Evolutionary conservation across 208 protist species (phyloP).

Genomic region (Porcisia deanei): DNA sequence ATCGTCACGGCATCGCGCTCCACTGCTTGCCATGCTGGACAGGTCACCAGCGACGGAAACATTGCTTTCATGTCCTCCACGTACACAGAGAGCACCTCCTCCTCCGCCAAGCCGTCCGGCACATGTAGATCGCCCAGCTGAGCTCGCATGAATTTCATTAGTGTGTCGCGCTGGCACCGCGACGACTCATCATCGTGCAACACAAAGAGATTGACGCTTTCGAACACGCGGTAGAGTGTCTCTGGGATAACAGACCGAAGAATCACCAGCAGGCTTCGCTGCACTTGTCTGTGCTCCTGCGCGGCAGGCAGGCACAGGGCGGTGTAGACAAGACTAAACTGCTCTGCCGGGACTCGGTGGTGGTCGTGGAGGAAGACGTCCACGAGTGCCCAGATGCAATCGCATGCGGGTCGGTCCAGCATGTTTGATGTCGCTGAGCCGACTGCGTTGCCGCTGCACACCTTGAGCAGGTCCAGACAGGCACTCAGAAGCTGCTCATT

Average conservation of each 20-base stretch:
- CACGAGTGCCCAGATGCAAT: constrained; percentile 35
- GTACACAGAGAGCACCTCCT: constrained; percentile 74
- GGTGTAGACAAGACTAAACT: constrained; percentile 80
- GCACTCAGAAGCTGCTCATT: constrained; percentile 73
- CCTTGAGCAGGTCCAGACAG: constrained; percentile 69
- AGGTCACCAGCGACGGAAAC: constrained; percentile 51
- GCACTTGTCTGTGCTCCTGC: constrained; percentile 37
- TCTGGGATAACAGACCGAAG: constrained; percentile 67
- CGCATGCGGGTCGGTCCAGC: constrained; percentile 7
- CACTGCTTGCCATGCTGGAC: constrained; percentile 53
- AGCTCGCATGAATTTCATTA: constrained; percentile 52
- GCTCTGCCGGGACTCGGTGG: constrained; percentile 46
- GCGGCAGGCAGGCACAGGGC: constrained; percentile 73
- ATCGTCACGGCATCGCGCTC: constrained; percentile 43
- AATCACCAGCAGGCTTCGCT: constrained; percentile 62
- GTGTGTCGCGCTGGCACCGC: constrained; percentile 27
- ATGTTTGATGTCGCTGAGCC: not conserved
- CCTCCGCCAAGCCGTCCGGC: constrained; percentile 42
- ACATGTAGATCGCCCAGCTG: constrained; percentile 50
- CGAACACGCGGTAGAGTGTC: constrained; percentile 73
- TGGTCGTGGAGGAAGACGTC: constrained; percentile 63
- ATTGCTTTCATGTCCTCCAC: constrained; percentile 58
- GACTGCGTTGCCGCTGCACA: constrained; percentile 40
- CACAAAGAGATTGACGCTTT: constrained; percentile 51
- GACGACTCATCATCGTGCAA: constrained; percentile 33